Conservation (phyloP, 108 stramenopile genomes). For the Skeletonema marinoi region DNA sequence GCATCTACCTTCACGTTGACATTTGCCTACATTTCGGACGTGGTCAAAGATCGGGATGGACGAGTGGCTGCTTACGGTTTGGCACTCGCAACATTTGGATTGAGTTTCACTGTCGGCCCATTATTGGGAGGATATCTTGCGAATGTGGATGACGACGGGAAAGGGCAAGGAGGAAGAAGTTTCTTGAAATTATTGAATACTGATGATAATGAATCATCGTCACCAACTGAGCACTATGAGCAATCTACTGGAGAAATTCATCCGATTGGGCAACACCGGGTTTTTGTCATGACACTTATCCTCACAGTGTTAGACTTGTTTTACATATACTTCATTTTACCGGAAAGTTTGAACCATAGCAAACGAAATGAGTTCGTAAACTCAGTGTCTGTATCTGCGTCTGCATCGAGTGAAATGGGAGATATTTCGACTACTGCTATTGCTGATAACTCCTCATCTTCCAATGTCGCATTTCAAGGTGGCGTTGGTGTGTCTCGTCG, state of each 20-base stretch:
- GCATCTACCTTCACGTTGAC: slow-evolving; percentile 95
- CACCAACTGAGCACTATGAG: background rate
- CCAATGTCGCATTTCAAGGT: slow-evolving; percentile 30
- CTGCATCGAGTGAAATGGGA: background rate
- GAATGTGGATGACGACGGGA: slow-evolving; percentile 25
- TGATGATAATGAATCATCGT: slow-evolving; percentile 5
- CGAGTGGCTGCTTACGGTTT: slow-evolving; percentile 95
- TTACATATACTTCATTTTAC: slow-evolving; percentile 78
- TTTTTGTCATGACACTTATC: slow-evolving; percentile 62
- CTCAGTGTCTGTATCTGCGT: slow-evolving; percentile 9
- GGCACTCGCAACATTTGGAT: slow-evolving; percentile 95
- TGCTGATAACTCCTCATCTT: slow-evolving; percentile 30
- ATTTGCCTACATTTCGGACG: slow-evolving; percentile 97
- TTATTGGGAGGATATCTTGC: slow-evolving; percentile 94
- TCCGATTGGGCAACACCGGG: slow-evolving; percentile 60
- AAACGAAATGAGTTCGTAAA: slow-evolving; percentile 11
- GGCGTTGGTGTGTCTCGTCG: slow-evolving; percentile 37
- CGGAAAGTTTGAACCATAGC: slow-evolving; percentile 59
- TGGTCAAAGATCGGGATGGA: slow-evolving; percentile 73
- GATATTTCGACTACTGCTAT: slow-evolving; percentile 10
- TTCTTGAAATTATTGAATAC: slow-evolving; percentile 45
- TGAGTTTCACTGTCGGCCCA: slow-evolving; percentile 96
- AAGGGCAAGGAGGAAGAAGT: slow-evolving; percentile 42
- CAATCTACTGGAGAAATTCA: slow-evolving; percentile 21
- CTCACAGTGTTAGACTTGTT: slow-evolving; percentile 75